Base-by-base conservation (phyloP, 2,329 filamentous ascomycete genomes). In the Microsporum canis region DNA sequence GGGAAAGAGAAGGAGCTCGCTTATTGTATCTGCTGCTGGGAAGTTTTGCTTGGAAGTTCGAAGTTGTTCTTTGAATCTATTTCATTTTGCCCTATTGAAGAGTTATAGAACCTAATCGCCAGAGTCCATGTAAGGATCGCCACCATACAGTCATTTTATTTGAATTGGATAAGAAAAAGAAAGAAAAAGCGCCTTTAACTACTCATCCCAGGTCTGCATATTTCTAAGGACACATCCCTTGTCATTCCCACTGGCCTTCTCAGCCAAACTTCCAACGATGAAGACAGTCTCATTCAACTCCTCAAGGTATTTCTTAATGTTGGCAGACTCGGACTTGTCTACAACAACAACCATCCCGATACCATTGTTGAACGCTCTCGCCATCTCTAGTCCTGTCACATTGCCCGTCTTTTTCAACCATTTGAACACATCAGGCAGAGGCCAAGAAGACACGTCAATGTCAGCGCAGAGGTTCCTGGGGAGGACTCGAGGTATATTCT, bases 401-500 rank as follows among this genome's bases (percentile, higher is more conserved):
- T 88, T 87, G 53, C 83, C 83, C 8, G 78, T 79, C 65, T 79
- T 75, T 77, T 91, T 90, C 68, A 99, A 81, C 94, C 94, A 99
- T 69, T 81, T 80, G 78, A 97, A 94, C 3, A 96, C 88, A 1
- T 82, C 77, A 0, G 88, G 90, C 49, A 91, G 80, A 31, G 84
- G 73, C 90, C 91, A 99, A 0, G 82, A 76, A 47, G 79, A 77
- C 55, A 88, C 88, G 68, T 96, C 88, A 60, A 99, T 85, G 71
- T 90, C 84, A 1, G 91, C 92, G 1, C 88, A 83, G 4, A 99
- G 83, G 53, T 85, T 79, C 38, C 81, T 74, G 1, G 94, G 94
- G 17, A 99, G 81, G 88, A 95, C 95, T 65, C 94, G 86, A 34
- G 94, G 94, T 31, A 99, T 87, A 73, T 99, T 99, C 76, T 99